Base-by-base conservation (phyloP, 2,329 filamentous ascomycete species). In the Knufia petricola region DNA sequence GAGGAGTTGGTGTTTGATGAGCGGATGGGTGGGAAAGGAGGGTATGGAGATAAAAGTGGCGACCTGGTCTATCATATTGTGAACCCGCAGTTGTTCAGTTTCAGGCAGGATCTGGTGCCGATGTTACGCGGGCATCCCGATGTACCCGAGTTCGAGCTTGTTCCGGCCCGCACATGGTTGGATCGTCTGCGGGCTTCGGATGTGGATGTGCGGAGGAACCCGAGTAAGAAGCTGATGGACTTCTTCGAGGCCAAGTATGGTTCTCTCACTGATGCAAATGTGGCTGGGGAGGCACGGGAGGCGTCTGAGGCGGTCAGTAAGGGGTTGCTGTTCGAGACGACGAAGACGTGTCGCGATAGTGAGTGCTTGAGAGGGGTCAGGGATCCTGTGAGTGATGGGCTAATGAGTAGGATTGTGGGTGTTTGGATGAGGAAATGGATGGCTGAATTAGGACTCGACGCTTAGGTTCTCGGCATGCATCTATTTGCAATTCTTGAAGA, bases 31-130 rank as follows among this genome's bases (percentile, higher is more conserved):
- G n/a, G n/a, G n/a, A n/a, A n/a, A n/a, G n/a, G n/a, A n/a, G n/a
- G n/a, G n/a, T n/a, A n/a, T n/a, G n/a, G n/a, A n/a, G n/a, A n/a
- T n/a, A 4, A n/a, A 28, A 38, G 15, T 15, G 13, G 4, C 9
- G 39, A 23, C 31, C 28, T 61, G 61, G 67, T 77, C 3, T 73
- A 69, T 51, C 73, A 78, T 57, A 62, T 77, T 1, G 54, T 77
- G 23, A 77, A 76, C 51, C 64, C 68, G 26, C 64, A 71, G 50
- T 59, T 49, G 7, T 55, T 55, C 6, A 69, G 71, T 3, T 67
- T 57, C 1, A 77, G 72, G 74, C 58, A 52, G 1, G 62, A 71
- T 42, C 61, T 78, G 56, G 59, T 77, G n/a, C 52, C 56, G 3
- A 75, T 70, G 71, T 52, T 74, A 38, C 58, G 61, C 54, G n/a